Conservation (phyloP, 345 rosid genomes). For the Acer yangbiense region DNA sequence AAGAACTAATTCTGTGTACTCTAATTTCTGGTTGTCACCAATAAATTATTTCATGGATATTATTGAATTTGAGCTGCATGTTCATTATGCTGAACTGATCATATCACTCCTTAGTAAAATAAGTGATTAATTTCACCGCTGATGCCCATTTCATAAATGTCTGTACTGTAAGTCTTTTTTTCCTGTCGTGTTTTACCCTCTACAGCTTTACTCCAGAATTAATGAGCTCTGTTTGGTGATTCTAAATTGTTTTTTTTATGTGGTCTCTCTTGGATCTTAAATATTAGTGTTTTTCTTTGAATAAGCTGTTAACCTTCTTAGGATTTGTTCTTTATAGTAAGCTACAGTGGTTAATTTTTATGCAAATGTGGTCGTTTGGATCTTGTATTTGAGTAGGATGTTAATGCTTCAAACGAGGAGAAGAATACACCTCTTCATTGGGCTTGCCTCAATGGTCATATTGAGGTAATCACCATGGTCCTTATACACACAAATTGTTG, state of each 20-base stretch:
- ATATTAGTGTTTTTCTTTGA: background rate
- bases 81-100: background rate
- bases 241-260: background rate
- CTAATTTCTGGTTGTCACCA: background rate
- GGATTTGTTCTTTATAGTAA: background rate
- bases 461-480: slow-evolving; percentile 52
- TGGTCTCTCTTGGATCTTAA: background rate
- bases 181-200: background rate
- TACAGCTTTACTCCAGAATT: background rate
- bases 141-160: background rate
- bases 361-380: slow-evolving; percentile 9
- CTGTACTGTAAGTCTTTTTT: background rate
- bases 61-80: background rate
- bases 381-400: slow-evolving; percentile 48
- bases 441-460: slow-evolving; percentile 88
- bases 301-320: background rate
- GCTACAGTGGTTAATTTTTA: background rate
- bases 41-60: background rate
- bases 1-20: background rate
- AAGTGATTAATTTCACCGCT: background rate
- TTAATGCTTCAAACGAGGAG: slow-evolving; percentile 69
- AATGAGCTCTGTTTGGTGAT: background rate
- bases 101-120: background rate
- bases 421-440: slow-evolving; percentile 89
- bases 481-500: background rate